These are phyloP conservation scores for Podila verticillata DNA, from an alignment of 192 early-diverging fungal genomes.

Conservation along the genomic window DNA sequence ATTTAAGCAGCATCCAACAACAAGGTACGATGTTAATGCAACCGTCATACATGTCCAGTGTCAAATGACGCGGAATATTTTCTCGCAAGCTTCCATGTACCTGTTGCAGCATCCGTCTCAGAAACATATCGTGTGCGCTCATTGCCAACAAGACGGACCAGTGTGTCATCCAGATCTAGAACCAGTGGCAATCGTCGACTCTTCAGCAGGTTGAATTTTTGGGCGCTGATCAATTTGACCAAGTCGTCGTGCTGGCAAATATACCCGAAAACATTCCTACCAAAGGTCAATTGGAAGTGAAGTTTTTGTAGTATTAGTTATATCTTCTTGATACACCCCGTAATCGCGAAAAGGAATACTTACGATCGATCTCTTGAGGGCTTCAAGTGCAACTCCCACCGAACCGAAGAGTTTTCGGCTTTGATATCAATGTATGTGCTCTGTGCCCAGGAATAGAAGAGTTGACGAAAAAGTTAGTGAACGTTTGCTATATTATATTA, in stretches of 20 bases:
- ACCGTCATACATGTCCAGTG: too few species aligned
- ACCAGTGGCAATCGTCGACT: slow-evolving; percentile 73
- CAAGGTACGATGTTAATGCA: neutral
- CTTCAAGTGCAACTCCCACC: slow-evolving; percentile 80
- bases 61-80: too few species aligned
- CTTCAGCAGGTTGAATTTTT: slow-evolving; percentile 56
- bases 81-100: neutral
- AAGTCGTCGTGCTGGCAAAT: slow-evolving; percentile 67
- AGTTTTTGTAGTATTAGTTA: neutral
- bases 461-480: slow-evolving; percentile 9
- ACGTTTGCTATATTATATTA: neutral
- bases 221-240: slow-evolving; percentile 62
- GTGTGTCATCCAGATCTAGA: slow-evolving; percentile 81
- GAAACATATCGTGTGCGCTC: slow-evolving; percentile 70
- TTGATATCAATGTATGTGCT: slow-evolving; percentile 62
- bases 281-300: neutral
- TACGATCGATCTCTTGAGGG: slow-evolving; percentile 67
- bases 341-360: slow-evolving; percentile 11
- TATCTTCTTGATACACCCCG: neutral
- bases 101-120: slow-evolving; percentile 48
- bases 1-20: neutral
- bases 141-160: slow-evolving; percentile 74
- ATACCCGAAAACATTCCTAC: slow-evolving; percentile 71
- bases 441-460: slow-evolving; percentile 19
- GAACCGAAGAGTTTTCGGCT: slow-evolving; percentile 53